Conservation (phyloP, 768 basidiomycete genomes). For the Sarcodon sp. region DNA sequence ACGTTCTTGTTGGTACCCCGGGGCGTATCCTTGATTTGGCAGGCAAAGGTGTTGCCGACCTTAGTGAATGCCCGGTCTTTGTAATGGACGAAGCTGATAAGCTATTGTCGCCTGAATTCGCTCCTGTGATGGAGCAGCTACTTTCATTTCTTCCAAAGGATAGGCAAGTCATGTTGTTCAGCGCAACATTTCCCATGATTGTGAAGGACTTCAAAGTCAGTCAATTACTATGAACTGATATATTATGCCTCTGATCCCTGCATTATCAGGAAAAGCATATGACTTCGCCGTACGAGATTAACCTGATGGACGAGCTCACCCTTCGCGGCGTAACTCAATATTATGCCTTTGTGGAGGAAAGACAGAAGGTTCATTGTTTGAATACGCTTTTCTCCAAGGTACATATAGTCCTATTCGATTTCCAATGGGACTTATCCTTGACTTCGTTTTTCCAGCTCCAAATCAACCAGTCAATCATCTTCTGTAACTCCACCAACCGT, state of each 20-base stretch:
- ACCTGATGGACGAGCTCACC: constrained; percentile 99
- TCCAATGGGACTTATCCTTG: neutral
- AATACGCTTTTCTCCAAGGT: constrained; percentile 99
- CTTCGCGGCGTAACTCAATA: constrained; percentile 98
- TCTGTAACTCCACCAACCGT: constrained; percentile 99
- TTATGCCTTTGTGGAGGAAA: constrained; percentile 98
- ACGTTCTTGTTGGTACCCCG: constrained; percentile 95
- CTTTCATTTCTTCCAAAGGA: constrained; percentile 72
- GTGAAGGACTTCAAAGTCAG: constrained; percentile 97
- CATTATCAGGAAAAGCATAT: constrained; percentile 81
- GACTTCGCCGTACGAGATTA: constrained; percentile 92
- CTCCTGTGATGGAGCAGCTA: constrained; percentile 96
- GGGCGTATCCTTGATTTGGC: constrained; percentile 92
- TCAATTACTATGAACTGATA: neutral
- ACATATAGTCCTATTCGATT: constrained; percentile 5
- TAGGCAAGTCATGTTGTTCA: constrained; percentile 98
- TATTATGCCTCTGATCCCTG: neutral
- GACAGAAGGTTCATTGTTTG: constrained; percentile 98
- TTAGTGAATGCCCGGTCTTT: constrained; percentile 90
- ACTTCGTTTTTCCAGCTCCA: constrained; percentile 50
- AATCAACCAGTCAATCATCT: constrained; percentile 99
- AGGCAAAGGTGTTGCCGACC: constrained; percentile 86
- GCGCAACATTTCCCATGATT: constrained; percentile 97
- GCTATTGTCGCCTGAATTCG: constrained; percentile 92
- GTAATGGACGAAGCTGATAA: constrained; percentile 99